A percentile compares a stretch with the other conserved stretches of the same genome.
These are phyloP conservation scores for Ophiostoma novo-ulmi DNA, from an alignment of 2,329 filamentous ascomycete species.

Conservation along the genomic window DNA sequence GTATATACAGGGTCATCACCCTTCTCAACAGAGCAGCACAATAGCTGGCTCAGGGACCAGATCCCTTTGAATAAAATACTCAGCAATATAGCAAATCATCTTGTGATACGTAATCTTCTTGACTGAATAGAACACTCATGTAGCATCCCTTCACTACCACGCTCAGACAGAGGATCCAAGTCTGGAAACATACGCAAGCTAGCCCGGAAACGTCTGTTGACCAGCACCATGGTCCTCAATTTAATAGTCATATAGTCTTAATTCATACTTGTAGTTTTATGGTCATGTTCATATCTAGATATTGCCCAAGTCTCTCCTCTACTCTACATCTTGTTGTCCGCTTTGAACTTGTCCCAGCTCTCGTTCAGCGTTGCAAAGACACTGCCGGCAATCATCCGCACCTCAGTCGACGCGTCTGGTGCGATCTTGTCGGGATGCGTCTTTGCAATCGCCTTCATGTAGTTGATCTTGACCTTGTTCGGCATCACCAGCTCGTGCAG, in stretches of 20 bases:
- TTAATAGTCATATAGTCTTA: not conserved
- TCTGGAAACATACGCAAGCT: not conserved
- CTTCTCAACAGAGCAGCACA: not conserved
- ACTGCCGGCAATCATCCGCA: conserved; percentile 58
- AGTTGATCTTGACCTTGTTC: conserved; percentile 92
- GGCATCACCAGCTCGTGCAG: conserved; percentile 89
- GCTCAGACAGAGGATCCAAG: no score
- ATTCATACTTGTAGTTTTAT: not conserved
- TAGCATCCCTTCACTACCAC: no score
- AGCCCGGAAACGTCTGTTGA: not conserved
- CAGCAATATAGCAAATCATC: not conserved
- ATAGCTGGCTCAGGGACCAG: not conserved
- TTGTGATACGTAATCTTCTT: not conserved
- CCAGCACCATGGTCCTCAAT: not conserved
- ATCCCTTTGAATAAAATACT: not conserved
- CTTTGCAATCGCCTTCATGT: conserved; percentile 99
- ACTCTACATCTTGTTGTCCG: conserved; percentile 57
- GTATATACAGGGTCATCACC: not conserved
- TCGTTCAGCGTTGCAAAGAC: conserved; percentile 67
- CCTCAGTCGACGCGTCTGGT: conserved; percentile 60
- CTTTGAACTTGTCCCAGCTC: conserved; percentile 68
- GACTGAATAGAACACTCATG: not conserved
- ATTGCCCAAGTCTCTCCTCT: not conserved
- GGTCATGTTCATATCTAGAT: not conserved
- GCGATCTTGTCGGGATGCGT: conserved; percentile 92